phyloP scores from a whole-genome alignment of 176 grass and related monocot genomes.

The Ensete glaucum region DNA sequence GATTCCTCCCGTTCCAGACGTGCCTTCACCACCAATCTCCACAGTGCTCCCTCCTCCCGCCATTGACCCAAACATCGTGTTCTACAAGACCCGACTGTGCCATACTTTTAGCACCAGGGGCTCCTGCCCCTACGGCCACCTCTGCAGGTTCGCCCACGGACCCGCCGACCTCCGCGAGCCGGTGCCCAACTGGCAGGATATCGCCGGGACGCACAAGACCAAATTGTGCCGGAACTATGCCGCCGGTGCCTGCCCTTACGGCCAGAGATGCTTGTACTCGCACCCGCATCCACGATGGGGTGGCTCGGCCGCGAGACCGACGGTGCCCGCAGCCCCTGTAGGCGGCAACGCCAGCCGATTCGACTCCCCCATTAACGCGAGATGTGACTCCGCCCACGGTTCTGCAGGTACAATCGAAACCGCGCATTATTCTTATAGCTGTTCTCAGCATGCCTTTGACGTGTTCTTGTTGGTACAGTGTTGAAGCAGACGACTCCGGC shows the following conservation, averaged over 20 bases:
- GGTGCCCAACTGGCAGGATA: constrained; percentile 2
- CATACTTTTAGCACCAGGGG: constrained; percentile 24
- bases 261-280: constrained; percentile 19
- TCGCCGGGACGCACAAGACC: neutral
- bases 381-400: neutral
- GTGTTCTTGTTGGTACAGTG: no score
- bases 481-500: no score
- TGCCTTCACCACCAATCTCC: no score
- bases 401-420: neutral
- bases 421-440: no score
- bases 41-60: neutral
- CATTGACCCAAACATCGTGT: neutral
- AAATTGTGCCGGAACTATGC: constrained; percentile 14
- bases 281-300: neutral
- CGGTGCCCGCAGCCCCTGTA: neutral
- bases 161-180: constrained; percentile 33
- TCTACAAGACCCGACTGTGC: constrained; percentile 50
- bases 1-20: no score
- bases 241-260: constrained; percentile 34
- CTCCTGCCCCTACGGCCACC: constrained; percentile 24
- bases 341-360: neutral
- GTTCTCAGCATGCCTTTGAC: no score
- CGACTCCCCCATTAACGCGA: neutral
- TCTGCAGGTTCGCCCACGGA: constrained; percentile 54
- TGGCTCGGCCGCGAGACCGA: neutral